A percentile compares a stretch with the other conserved stretches of the same genome.
Conservation (phyloP, 495 filamentous ascomycete genomes). For the Podospora pseudoanserina region DNA sequence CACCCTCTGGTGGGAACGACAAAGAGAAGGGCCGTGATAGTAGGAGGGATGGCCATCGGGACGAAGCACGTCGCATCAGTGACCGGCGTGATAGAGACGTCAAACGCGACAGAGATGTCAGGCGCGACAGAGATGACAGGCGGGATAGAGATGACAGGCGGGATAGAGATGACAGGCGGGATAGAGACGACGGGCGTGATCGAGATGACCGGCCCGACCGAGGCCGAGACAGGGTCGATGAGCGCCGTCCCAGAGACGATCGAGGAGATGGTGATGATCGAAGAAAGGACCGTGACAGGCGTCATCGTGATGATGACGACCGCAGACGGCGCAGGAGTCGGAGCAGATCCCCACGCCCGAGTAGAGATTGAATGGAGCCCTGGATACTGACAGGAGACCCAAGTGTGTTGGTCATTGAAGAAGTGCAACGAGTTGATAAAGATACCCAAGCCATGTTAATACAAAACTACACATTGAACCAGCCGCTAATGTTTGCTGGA, state of each 20-base stretch:
- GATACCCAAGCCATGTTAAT: constrained; percentile 9
- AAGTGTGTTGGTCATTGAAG: neutral
- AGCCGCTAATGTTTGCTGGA: constrained; percentile 9
- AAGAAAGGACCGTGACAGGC: constrained; percentile 21
- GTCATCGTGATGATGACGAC: constrained; percentile 17
- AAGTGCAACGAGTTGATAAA: neutral
- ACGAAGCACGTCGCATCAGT: constrained; percentile 25
- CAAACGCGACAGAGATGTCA: constrained; percentile 18
- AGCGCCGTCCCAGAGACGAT: constrained; percentile 23
- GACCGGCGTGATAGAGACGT: constrained; percentile 5
- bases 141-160: constrained; percentile 15
- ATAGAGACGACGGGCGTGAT: constrained; percentile 11
- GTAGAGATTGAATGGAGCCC: constrained; percentile 4
- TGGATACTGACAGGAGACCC: neutral
- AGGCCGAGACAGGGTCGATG: constrained; percentile 26
- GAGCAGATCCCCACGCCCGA: constrained; percentile 27
- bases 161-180: neutral
- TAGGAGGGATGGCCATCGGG: constrained; percentile 24
- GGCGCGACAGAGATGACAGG: constrained; percentile 17
- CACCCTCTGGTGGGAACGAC: neutral
- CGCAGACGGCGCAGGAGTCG: constrained; percentile 22
- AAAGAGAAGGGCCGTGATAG: constrained; percentile 19
- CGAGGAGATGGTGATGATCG: constrained; percentile 21
- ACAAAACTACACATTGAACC: neutral
- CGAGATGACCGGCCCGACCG: constrained; percentile 21